Base-by-base conservation (phyloP, 176 grass and related monocot genomes). In the Hordeum vulgare region DNA sequence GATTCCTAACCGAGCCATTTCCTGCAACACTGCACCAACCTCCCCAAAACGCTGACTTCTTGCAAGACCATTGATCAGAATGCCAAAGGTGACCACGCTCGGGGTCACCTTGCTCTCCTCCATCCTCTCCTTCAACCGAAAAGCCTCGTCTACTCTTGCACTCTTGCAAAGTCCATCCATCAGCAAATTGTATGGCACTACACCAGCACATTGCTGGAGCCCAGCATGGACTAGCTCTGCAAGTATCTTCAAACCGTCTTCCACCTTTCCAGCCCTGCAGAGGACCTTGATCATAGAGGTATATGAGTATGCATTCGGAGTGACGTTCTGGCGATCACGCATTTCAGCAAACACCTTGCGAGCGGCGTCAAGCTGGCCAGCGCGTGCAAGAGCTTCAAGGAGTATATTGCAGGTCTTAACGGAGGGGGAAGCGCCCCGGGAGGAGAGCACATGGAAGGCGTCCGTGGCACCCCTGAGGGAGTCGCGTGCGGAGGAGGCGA, bases 51-150 rank as follows among this genome's bases (percentile, higher is more conserved):
- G 80, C 34, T 93, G 71, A 23, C 27, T 74, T 75, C 84, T 94
- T 71, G 90, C 84, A 78, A 97, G 90, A 28, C 92, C 95, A 86
- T 91, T 93, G 71, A 94, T 94, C 75, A 97, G 84, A 81, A 93
- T 93, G 31, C 86, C 86, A 66, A 92, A 94, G 5, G 95, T 97
- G 60, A 94, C 42, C 42, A 97, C 84, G 14, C 18, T 91, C 8
- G 92, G 95, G 8, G 41, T 86, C n/a, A 94, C 58, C 9, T 42
- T 80, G 54, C 66, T 77, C 83, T 59, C 88, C 35, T 84, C 65
- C 86, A 97, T 93, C 75, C 72, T 90, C 79, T 88, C 79, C 82
- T 91, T 97, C 62, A 90, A 86, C 51, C 8, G 29, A 51, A 97
- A 90, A 56, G 92, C 95, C 53, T 93, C 90, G 11, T 97, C 84